phyloP scores from a whole-genome alignment of 257 asterid species.

The Plantago elongata region DNA sequence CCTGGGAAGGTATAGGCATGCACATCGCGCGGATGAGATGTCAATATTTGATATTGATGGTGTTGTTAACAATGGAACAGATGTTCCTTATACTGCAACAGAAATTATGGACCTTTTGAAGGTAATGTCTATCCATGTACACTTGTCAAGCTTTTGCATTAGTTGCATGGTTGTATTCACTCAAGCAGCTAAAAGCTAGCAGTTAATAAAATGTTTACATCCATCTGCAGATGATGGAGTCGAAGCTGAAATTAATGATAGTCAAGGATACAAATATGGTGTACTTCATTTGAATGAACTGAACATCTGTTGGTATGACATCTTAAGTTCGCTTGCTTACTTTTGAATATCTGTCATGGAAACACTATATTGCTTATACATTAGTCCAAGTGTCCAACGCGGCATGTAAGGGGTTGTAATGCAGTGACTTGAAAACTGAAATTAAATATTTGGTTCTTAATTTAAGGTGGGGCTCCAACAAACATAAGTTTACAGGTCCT shows the following conservation, averaged over 20 bases:
- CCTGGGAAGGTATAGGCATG: constrained; percentile 63
- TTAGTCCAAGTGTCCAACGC: too few relatives aligned
- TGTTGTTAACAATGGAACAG: constrained; percentile 59
- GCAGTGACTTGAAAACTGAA: too few relatives aligned
- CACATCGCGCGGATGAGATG: constrained; percentile 72
- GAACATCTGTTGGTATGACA: too few relatives aligned
- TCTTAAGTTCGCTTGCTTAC: too few relatives aligned
- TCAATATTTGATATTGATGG: constrained; percentile 61
- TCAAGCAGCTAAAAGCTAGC: neutral
- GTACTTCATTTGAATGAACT: constrained; percentile 37
- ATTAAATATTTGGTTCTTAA: too few relatives aligned
- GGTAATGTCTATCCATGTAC: constrained; percentile 35
- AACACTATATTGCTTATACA: too few relatives aligned
- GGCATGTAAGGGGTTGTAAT: too few relatives aligned
- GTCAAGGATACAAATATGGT: constrained; percentile 35
- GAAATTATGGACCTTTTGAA: constrained; percentile 66
- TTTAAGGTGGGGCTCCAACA: too few relatives aligned
- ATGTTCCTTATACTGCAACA: constrained; percentile 48
- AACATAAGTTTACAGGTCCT: too few relatives aligned
- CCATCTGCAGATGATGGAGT: constrained; percentile 56
- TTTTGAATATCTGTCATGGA: too few relatives aligned
- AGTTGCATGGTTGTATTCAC: neutral
- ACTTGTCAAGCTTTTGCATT: neutral
- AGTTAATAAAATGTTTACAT: neutral
- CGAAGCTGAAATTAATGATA: constrained; percentile 48